phyloP scores from a whole-genome alignment of 495 filamentous ascomycete genomes.

The Saxophila tyrrhenica region DNA sequence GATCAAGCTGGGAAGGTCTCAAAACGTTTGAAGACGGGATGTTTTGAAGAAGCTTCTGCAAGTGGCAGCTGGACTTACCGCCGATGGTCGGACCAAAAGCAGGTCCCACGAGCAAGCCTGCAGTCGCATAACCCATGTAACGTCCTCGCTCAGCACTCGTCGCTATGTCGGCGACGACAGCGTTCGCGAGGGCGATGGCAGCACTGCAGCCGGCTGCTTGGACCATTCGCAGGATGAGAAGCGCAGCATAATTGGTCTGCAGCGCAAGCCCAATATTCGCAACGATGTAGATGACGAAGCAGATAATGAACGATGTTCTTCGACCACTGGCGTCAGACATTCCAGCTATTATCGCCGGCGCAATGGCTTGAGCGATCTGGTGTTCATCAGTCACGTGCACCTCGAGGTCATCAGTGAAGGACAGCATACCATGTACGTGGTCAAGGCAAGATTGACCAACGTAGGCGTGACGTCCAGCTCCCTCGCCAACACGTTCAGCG shows the following conservation, averaged over 20 bases:
- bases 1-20: too few relatives aligned
- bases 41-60: too few relatives aligned
- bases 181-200: constrained; percentile 23
- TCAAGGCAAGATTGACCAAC: constrained; percentile 25
- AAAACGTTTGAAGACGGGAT: too few relatives aligned
- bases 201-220: constrained; percentile 26
- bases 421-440: constrained; percentile 24
- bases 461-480: constrained; percentile 20
- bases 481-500: constrained; percentile 21
- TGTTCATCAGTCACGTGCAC: neutral
- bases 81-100: constrained; percentile 37
- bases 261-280: constrained; percentile 27
- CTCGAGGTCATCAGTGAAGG: neutral
- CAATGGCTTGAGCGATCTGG: constrained; percentile 26
- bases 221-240: constrained; percentile 25
- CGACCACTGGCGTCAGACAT: constrained; percentile 27
- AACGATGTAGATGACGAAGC: constrained; percentile 26
- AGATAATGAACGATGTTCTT: constrained; percentile 21
- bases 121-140: constrained; percentile 25
- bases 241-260: constrained; percentile 26
- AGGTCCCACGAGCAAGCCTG: constrained; percentile 16
- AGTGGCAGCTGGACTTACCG: too few relatives aligned
- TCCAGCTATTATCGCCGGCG: constrained; percentile 25
- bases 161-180: constrained; percentile 26
- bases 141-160: constrained; percentile 24